Conservation (phyloP, 2,329 filamentous ascomycete species). For the Xylariaceae sp. region DNA sequence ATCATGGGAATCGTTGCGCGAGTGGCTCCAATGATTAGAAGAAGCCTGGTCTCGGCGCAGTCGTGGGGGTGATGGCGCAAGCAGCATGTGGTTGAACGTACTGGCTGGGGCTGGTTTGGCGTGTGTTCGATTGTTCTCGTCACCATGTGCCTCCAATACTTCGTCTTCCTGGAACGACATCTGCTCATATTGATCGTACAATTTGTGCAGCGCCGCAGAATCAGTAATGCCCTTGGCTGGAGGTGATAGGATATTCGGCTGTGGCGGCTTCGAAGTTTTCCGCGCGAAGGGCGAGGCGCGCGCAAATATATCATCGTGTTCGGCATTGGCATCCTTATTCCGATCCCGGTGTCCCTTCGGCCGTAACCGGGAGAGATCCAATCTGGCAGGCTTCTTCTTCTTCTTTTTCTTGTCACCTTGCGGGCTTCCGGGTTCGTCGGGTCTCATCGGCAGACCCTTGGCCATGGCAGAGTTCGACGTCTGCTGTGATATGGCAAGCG, state of each 20-base stretch:
- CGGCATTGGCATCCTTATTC: constrained; percentile 22
- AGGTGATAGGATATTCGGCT: constrained; percentile 26
- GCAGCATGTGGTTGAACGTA: constrained; percentile 22
- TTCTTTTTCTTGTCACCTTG: constrained; percentile 34
- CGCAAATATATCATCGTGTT: constrained; percentile 34
- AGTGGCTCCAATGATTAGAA: constrained; percentile 20
- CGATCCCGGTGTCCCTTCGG: constrained; percentile 33
- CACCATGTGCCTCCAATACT: constrained; percentile 16
- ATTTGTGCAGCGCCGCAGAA: constrained; percentile 41
- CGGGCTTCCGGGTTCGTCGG: constrained; percentile 41
- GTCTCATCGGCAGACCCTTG: constrained; percentile 47
- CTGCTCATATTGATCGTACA: constrained; percentile 56
- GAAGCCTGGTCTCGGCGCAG: constrained; percentile 14
- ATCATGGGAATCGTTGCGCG: constrained; percentile 26
- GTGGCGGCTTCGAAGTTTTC: constrained; percentile 15
- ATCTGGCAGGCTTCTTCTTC: constrained; percentile 44
- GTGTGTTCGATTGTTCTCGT: constrained; percentile 7
- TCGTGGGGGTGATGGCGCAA: constrained; percentile 24
- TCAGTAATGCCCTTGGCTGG: constrained; percentile 30
- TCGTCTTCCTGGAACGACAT: constrained; percentile 44
- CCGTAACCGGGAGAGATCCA: constrained; percentile 45
- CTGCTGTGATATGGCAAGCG: constrained; percentile 54
- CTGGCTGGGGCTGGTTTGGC: constrained; percentile 16
- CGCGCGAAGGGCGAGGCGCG: constrained; percentile 39
- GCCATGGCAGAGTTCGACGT: constrained; percentile 55